Evolutionary conservation across 306 rosid genomes (phyloP), one percentile per base, ranked within the genome.

Genomic region (Glycine tomentella): DNA sequence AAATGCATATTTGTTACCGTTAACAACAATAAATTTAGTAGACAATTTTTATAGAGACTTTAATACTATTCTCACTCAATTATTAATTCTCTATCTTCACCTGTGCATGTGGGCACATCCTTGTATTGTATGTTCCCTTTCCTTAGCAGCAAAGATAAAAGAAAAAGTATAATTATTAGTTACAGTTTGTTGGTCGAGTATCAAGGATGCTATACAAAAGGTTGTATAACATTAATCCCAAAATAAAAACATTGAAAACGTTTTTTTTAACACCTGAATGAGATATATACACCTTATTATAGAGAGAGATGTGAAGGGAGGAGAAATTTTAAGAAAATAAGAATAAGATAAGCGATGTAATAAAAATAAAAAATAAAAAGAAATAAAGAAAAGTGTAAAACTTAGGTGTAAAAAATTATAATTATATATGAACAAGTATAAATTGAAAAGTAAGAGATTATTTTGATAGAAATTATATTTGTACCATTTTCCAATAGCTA

Each of bases 111-210:
- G 53, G 49, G 13, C 36, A 44, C 13, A 20, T 69, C 74, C 55
- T 69, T 69, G 56, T 16, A 16, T 12, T 45, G 56, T 17, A 6
- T 69, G 74, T 10, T 46, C 56, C 74, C 74, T 69, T 69, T 69
- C 74, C 74, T 69, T 69, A 40, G 74, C 74, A 45, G 74, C 56
- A 69, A 69, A 69, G 74, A 45, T 69, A 45, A 45, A 69, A 69
- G 10, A 64, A 9, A 68, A 69, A 46, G 74, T 20, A 69, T 20
- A 69, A 69, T 69, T 20, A 69, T 46, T 69, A 48, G 40, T 69
- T 20, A 45, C 73, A 45, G 73, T 69, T 68, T 46, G 56, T 45
- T 69, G 16, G 74, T 69, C 72, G 16, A 45, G 38, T 51, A 16
- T 67, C 72, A 66, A 66, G 52, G 51, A 44, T 34, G 14, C 15